phyloP scores from a whole-genome alignment of 768 basidiomycete genomes.

The Tulasnella calospora region DNA sequence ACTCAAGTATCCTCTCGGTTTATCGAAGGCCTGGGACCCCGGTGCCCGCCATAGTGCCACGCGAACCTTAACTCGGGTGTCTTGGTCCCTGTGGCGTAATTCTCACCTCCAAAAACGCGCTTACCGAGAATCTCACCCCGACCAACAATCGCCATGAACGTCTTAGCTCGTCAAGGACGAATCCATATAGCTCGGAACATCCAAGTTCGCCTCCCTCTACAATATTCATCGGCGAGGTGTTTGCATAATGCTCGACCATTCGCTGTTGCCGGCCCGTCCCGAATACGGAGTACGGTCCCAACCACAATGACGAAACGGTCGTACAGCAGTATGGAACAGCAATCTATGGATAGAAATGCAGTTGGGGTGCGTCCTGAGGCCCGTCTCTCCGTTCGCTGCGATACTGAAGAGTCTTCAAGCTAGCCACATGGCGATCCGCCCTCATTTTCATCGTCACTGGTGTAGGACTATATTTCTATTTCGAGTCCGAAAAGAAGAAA shows the following conservation, averaged over 20 bases:
- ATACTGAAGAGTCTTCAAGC: slow-evolving; percentile 44
- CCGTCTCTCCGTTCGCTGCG: neutral
- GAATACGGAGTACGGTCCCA: neutral
- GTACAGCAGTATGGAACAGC: slow-evolving; percentile 16
- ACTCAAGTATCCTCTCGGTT: too few relatives aligned
- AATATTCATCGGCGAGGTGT: neutral
- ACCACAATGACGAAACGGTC: neutral
- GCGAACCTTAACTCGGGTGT: neutral
- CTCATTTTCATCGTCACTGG: slow-evolving; percentile 80
- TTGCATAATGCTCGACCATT: neutral
- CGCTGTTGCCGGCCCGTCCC: neutral
- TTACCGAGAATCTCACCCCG: neutral
- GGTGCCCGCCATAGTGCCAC: too few relatives aligned
- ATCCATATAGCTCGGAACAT: neutral
- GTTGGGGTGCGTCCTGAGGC: slow-evolving; percentile 19
- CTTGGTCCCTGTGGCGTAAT: neutral
- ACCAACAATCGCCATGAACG: neutral
- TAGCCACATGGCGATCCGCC: slow-evolving; percentile 86
- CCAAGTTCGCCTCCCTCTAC: neutral
- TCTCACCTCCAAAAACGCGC: slow-evolving; percentile 19
- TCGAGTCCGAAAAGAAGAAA: slow-evolving; percentile 77
- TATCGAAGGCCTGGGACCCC: too few relatives aligned
- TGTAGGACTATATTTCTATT: slow-evolving; percentile 78
- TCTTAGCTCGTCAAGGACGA: neutral
- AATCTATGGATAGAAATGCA: slow-evolving; percentile 17